A percentile compares a stretch with the other conserved stretches of the same genome.
phyloP scores from a whole-genome alignment of 2,329 filamentous ascomycete species.

The Didymella exigua region DNA sequence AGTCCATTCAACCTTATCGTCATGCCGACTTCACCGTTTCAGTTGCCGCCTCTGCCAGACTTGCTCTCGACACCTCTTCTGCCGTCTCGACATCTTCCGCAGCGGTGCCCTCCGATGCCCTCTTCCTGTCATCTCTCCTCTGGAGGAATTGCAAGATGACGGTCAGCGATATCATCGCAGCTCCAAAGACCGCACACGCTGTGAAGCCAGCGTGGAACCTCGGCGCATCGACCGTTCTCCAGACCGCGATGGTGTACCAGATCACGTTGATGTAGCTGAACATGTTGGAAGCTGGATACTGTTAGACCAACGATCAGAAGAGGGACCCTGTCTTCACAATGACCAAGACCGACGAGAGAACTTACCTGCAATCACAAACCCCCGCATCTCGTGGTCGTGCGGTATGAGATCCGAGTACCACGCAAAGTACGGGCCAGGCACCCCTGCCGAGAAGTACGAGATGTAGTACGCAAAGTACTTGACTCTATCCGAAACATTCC shows the following conservation, averaged over 20 bases:
- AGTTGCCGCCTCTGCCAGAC: slow-evolving; percentile 9
- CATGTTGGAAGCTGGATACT: slow-evolving; percentile 23
- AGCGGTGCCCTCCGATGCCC: slow-evolving; percentile 6
- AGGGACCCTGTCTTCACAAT: no score
- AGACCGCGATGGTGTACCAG: slow-evolving; percentile 28
- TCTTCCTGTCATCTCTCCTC: slow-evolving; percentile 22
- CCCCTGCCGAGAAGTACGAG: slow-evolving; percentile 28
- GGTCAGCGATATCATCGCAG: slow-evolving; percentile 27
- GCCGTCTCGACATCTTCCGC: slow-evolving; percentile 18
- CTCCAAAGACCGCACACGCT: slow-evolving; percentile 25
- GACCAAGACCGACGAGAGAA: neutral
- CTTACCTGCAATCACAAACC: slow-evolving; percentile 28
- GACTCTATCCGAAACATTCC: slow-evolving; percentile 53
- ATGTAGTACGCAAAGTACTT: slow-evolving; percentile 47
- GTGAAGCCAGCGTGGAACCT: slow-evolving; percentile 32
- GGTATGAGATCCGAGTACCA: slow-evolving; percentile 36
- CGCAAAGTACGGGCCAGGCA: slow-evolving; percentile 33
- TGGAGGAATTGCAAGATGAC: slow-evolving; percentile 22
- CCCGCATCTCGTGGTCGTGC: slow-evolving; percentile 36
- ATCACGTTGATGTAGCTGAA: slow-evolving; percentile 31
- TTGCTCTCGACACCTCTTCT: neutral
- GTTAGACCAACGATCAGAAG: neutral
- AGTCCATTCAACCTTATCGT: no score
- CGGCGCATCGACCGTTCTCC: slow-evolving; percentile 30
- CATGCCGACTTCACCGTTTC: neutral